Percentiles rank a stretch among this genome's conserved stretches.
Evolutionary conservation across 805 yeast genomes (phyloP).

Genomic region (Saccharomycopsis schoenii): DNA sequence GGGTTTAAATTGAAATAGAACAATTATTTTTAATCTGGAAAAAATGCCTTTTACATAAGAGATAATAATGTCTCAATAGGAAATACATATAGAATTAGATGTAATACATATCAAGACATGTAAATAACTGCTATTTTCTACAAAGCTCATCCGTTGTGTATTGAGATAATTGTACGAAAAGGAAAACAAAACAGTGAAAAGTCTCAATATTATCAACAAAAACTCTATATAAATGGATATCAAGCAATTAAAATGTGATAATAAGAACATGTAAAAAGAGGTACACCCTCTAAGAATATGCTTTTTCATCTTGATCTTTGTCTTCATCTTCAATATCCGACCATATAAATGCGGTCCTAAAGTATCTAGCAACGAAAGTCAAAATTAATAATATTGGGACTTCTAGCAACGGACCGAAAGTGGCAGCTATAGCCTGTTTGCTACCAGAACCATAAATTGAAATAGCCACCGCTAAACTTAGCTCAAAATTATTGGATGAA

Average conservation of each 20-base stretch:
- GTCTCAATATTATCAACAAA: no score
- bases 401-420: constrained; percentile 51
- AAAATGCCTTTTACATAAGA: not conserved
- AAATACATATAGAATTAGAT: not conserved
- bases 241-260: no score
- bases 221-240: no score
- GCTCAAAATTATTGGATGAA: constrained; percentile 48
- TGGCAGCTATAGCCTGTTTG: constrained; percentile 46
- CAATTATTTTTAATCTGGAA: not conserved
- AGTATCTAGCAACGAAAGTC: constrained; percentile 30
- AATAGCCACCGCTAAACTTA: constrained; percentile 44
- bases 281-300: no score
- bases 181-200: no score
- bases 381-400: constrained; percentile 40
- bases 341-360: constrained; percentile 19
- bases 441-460: constrained; percentile 43
- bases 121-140: no score
- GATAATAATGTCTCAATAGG: not conserved
- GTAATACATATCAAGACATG: no score
- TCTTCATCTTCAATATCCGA: constrained; percentile 12
- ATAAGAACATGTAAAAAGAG: no score
- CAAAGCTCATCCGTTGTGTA: no score
- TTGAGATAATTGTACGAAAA: no score
- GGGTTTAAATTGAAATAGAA: not conserved
- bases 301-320: no score